Evolutionary conservation across 2,329 filamentous ascomycete genomes (phyloP), one percentile per base, ranked within the genome.

Genomic region (Monilinia vaccinii-corymbosi): DNA sequence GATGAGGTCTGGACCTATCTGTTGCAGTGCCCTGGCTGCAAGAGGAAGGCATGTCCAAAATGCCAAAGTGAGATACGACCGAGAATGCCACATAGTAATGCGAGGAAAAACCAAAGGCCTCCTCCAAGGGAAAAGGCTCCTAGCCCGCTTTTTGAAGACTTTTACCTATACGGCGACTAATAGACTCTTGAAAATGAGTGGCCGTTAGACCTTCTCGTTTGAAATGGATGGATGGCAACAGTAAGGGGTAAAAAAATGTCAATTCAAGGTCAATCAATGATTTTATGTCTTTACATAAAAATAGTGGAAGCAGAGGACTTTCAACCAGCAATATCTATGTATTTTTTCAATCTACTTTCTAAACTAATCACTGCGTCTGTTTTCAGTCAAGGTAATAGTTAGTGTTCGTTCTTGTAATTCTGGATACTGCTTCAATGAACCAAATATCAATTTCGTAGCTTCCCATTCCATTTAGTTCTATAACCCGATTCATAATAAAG

Each of bases 11-110:
- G 50, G 36, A 58, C 3, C 21, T 69, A 67, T 62, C 46, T 68
- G 50, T 45, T 67, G 8, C 57, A 67, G 44, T 69, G 66, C 45
- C 66, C 62, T 1, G 31, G 47, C 23, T 69, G 65, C 48, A 47
- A 58, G 34, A 64, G 59, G 55, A 59, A 67, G 47, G 63, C 63
- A 23, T 69, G 66, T 52, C 45, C 65, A 16, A 62, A 14, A 40
- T 68, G 66, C 57, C 62, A 65, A 56, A 14, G 8, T 21, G 25
- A 2, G 1, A 55, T 44, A 44, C 51, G 34, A 7, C 4, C 0
- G 4, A 32, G 25, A 8, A 44, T 14, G 6, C 2, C 4, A 9
- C 18, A 7, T n/a, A 13, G 2, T 32, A 23, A 14, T 32, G 34
- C 23, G 10, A 23, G 16, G 7, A 44, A 1, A 4, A 23, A 44